Conservation (phyloP, 2,329 filamentous ascomycete species). For the Chaetoscypha palmicola region DNA sequence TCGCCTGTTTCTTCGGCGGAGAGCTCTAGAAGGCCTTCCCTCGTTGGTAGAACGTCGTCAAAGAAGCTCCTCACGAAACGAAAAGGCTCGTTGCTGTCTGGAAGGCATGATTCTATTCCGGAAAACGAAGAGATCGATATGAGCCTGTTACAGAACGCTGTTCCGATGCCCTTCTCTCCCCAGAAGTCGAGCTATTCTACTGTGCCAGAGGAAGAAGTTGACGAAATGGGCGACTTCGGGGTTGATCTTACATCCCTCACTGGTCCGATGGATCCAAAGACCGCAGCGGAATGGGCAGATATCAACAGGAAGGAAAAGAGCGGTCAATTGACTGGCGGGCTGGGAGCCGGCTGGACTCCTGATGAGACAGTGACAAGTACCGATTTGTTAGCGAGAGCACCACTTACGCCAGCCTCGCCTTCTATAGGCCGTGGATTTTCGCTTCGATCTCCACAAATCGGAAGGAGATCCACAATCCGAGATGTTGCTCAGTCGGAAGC, state of each 20-base stretch:
- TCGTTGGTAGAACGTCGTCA: conserved; percentile 9
- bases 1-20: conserved; percentile 15
- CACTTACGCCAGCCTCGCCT: conserved; percentile 10
- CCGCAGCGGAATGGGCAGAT: conserved; percentile 18
- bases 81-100: conserved; percentile 16
- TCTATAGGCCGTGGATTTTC: conserved; percentile 20
- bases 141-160: conserved; percentile 22
- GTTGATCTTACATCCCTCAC: conserved; percentile 26
- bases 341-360: conserved; percentile 47
- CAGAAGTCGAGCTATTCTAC: conserved; percentile 17
- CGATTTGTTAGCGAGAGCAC: conserved; percentile 39
- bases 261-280: conserved; percentile 20
- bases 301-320: conserved; percentile 39
- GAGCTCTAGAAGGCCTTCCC: conserved; percentile 8
- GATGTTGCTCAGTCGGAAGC: conserved; percentile 51
- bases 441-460: conserved; percentile 15
- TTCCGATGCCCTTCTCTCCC: conserved; percentile 20
- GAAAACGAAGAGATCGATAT: conserved; percentile 28
- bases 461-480: conserved; percentile 38
- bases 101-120: conserved; percentile 21
- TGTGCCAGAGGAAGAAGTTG: conserved; percentile 19
- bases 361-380: conserved; percentile 41
- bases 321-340: conserved; percentile 50
- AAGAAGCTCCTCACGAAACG: conserved; percentile 17
- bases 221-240: conserved; percentile 11